Evolutionary conservation across 106 monocot species (phyloP), one percentile per base, ranked within the genome.

Genomic region (Hemerocallis citrina): DNA sequence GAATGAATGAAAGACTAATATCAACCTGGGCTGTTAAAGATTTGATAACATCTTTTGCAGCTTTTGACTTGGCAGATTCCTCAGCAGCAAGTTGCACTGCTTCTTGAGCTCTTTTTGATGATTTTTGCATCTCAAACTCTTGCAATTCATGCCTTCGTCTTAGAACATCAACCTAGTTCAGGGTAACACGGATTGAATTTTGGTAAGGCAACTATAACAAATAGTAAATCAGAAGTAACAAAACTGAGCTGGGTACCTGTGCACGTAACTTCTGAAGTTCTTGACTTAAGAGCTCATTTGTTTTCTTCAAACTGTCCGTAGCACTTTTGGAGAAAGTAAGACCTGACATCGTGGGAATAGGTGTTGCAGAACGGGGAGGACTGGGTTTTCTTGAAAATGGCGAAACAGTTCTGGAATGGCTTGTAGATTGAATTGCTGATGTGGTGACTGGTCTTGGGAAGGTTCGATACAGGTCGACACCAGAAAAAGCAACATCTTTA

Each of bases 11-110:
- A n/a, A n/a, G n/a, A n/a, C n/a, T 29, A 37, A 61, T 33, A 34
- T 30, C 46, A n/a, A 89, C 89, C 73, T 89, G 85, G 3, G 81
- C 78, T 29, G 89, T 89, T 61, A 89, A 67, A 9, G 85, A 75
- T 69, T 81, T 89, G 32, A 89, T 89, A 38, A 85, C 89, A 70
- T 89, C 93, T 73, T 91, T 91, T 61, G 90, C 90, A 70, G 82
- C 79, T 79, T 80, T 91, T 21, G 90, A 91, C 65, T 86, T 91
- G 20, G 82, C 67, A 61, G 85, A 82, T 74, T 91, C 90, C 48
- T 79, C 86, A 50, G 81, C 61, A 34, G 86, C 90, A 34, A 79
- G 49, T 61, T 48, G 50, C 40, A 68, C 68, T 35, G 90, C 85
- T 59, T 86, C 82, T 64, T 79, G 59, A 50, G 72, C 74, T 76